phyloP scores from a whole-genome alignment of 768 basidiomycete species.

The Mycena filopes region DNA sequence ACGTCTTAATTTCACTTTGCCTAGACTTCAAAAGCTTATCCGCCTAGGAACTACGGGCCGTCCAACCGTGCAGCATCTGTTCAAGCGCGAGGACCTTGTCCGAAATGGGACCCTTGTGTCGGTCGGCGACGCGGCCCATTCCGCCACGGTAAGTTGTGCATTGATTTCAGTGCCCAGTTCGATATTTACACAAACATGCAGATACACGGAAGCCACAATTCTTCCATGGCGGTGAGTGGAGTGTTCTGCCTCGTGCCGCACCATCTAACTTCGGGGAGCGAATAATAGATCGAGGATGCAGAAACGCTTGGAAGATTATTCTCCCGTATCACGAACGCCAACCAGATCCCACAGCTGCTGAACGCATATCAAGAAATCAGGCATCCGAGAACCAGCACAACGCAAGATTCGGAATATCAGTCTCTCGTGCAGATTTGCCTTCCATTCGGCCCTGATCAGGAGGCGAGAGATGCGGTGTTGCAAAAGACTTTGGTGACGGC shows the following conservation, averaged over 20 bases:
- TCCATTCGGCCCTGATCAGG: conserved; percentile 8
- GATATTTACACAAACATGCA: neutral
- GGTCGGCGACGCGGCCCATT: conserved; percentile 56
- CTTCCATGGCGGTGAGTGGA: conserved; percentile 49
- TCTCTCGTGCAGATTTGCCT: conserved; percentile 12
- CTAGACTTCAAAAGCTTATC: conserved; percentile 19
- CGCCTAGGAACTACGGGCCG: conserved; percentile 2
- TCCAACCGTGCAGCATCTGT: conserved; percentile 22
- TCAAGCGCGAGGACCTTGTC: conserved; percentile 41
- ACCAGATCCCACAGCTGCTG: conserved; percentile 54
- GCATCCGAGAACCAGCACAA: conserved; percentile 43
- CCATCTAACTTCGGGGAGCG: conserved; percentile 22
- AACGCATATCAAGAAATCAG: conserved; percentile 59
- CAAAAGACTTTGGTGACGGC: neutral
- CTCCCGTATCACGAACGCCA: conserved; percentile 49
- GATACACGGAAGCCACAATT: conserved; percentile 57
- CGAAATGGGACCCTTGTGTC: conserved; percentile 47
- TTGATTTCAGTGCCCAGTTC: neutral
- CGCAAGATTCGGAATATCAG: conserved; percentile 19
- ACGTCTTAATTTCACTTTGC: neutral
- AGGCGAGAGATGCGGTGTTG: conserved; percentile 21
- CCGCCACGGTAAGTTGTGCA: conserved; percentile 43
- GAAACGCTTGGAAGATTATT: conserved; percentile 55
- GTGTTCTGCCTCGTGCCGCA: conserved; percentile 29
- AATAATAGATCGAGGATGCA: conserved; percentile 45